Evolutionary conservation across 2,329 filamentous ascomycete genomes (phyloP), one percentile per base, ranked within the genome.

Genomic region (Emmonsia crescens): DNA sequence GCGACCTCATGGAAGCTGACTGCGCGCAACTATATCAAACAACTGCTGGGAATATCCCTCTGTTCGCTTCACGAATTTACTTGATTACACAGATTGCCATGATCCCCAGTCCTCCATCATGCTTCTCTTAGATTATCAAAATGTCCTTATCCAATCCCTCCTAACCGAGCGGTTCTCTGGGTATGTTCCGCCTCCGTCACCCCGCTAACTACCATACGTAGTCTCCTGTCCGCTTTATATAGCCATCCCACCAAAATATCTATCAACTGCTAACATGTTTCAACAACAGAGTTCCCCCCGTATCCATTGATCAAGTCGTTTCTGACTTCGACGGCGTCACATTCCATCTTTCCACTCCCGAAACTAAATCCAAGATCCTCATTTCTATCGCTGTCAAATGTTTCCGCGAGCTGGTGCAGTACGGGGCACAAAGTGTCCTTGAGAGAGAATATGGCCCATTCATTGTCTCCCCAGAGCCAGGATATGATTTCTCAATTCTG

Each of bases 261-360:
- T 33, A 69, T 76, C 73, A 72, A 74, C 70, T 70, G 70, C 76
- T 73, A 72, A 74, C 70, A 66, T 66, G 55, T n/a, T 63, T 59
- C 57, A 60, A 65, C 61, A 64, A 66, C 72, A 96, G 93, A 78
- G 89, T 89, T 75, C 80, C 90, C 68, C 91, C 91, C 63, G 84
- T 85, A 63, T 91, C 89, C 69, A 96, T 99, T 75, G 95, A 99
- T 78, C 94, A 99, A 80, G 91, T 96, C 66, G 91, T 96, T 65
- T 97, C 93, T 74, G 94, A 99, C 79, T 99, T 99, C 74, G 95
- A 99, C 78, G 93, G 93, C 74, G 94, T 97, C 69, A 96, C 89
- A 68, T 99, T 97, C 79, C 94, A 99, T 77, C 92, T 99, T 72
- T 97, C 93, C 44, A 99, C 94, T 0, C 94, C 93, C 63, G 91